Base-by-base conservation (phyloP, 495 filamentous ascomycete species). In the Rostrohypoxylon terebratum region DNA sequence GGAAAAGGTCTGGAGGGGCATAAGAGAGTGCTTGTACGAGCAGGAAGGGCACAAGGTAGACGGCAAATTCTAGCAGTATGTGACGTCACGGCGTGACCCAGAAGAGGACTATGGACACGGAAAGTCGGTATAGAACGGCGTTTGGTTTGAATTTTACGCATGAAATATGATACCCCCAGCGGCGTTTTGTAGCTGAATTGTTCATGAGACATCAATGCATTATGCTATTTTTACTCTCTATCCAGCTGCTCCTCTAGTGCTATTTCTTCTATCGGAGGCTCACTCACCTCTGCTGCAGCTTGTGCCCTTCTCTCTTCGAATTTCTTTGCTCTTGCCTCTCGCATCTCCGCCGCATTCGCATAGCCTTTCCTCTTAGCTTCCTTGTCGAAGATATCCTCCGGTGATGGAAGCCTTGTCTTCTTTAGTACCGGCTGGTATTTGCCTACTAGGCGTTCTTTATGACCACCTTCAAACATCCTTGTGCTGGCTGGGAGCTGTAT, bases 1-100 rank as follows among this genome's bases (percentile, higher is more conserved):
- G n/a, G 92, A 94, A 76, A 86, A 87, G 71, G 93, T 97, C n/a
- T 96, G 92, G 92, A 88, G 91, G 67, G 93, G 92, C 4, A 88
- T 88, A 14, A 86, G 90, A 54, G 88, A 84, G 45, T 97, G 92
- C 82, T 82, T 96, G 59, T 94, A 91, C 77, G 93, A 94, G 79
- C 44, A 87, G 85, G 74, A 54, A 3, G 81, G 48, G 68, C 33
- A 20, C 58, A 65, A 54, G 21, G 53, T 36, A 21, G 63, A 59
- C n/a, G 53, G 54, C 33, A 34, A 36, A 34, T 25, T 20, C 18
- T 63, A 63, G 57, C 2, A 47, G 23, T 20, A 25, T 16, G n/a
- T 53, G 34, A n/a, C 14, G 57, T 14, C 0, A 11, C 13, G 14
- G 36, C 6, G 14, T 50, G 16, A 33, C 18, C 36, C 3, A 13